These are phyloP conservation scores for Puccinia brachypodii DNA, from an alignment of 1,284 basidiomycete genomes.

Conservation along the genomic window DNA sequence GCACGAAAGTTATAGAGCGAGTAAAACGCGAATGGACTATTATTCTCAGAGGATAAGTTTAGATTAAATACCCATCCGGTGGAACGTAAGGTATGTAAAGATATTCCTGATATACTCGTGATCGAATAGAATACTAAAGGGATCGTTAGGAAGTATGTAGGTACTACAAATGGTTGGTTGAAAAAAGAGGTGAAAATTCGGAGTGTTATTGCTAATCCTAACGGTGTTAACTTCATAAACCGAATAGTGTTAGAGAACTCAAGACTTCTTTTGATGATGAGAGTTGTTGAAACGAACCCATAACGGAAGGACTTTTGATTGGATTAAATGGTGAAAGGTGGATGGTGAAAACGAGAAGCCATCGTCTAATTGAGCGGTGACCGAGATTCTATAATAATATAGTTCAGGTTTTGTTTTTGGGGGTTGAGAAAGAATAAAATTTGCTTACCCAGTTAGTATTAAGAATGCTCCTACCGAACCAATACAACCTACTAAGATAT, in stretches of 20 bases:
- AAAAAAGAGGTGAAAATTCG: slow-evolving; percentile 76
- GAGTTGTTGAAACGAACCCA: slow-evolving; percentile 8
- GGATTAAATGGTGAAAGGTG: slow-evolving; percentile 63
- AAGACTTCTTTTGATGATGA: not conserved
- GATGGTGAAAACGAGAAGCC: slow-evolving; percentile 69
- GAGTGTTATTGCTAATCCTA: slow-evolving; percentile 74
- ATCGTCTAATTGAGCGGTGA: slow-evolving; percentile 78
- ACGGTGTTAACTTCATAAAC: slow-evolving; percentile 59
- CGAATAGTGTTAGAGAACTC: not conserved
- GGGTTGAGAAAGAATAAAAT: not conserved
- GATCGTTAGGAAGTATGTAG: slow-evolving; percentile 79
- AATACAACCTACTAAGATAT: slow-evolving; percentile 93
- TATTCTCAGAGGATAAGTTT: slow-evolving; percentile 59
- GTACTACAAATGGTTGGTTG: slow-evolving; percentile 88
- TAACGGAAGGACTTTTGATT: slow-evolving; percentile 47
- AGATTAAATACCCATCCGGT: slow-evolving; percentile 84
- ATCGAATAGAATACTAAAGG: slow-evolving; percentile 81
- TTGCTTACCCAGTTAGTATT: slow-evolving; percentile 72
- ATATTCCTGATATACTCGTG: slow-evolving; percentile 65
- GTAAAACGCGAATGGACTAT: slow-evolving; percentile 58
- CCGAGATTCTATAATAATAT: slow-evolving; percentile 62
- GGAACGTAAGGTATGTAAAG: slow-evolving; percentile 66
- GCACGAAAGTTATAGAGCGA: slow-evolving; percentile 56
- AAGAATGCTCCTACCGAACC: slow-evolving; percentile 94
- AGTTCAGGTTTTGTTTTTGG: not conserved